A percentile compares a stretch with the other conserved stretches of the same genome.
Evolutionary conservation across 139 green algal species (phyloP).

Genomic region (Edaphochlamys debaryana): DNA sequence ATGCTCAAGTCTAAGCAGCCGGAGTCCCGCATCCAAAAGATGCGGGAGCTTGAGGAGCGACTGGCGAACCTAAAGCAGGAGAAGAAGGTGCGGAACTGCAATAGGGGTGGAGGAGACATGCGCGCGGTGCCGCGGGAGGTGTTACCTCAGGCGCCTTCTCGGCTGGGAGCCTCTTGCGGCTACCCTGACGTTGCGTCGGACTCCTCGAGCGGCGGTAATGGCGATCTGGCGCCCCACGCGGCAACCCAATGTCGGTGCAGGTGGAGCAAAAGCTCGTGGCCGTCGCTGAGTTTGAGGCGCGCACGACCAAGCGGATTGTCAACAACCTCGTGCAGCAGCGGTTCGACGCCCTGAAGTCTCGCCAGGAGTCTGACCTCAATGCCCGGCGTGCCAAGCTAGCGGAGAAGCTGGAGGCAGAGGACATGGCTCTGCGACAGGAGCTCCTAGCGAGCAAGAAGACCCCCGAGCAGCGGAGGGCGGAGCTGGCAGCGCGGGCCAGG

Average conservation of each 20-base stretch:
- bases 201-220: too few species aligned
- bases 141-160: too few species aligned
- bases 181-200: neutral
- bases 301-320: conserved; percentile 37
- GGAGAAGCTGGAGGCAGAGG: conserved; percentile 80
- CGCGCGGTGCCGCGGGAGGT: neutral
- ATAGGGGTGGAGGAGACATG: neutral
- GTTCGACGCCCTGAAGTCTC: conserved; percentile 53
- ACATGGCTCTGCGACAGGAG: conserved; percentile 83
- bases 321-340: conserved; percentile 41
- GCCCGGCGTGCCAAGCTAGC: conserved; percentile 50
- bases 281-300: conserved; percentile 26
- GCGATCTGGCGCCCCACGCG: too few species aligned
- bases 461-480: conserved; percentile 62
- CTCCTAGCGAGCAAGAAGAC: conserved; percentile 65
- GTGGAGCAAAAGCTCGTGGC: conserved; percentile 18
- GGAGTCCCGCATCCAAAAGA: conserved; percentile 59
- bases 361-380: conserved; percentile 51
- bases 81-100: conserved; percentile 2
- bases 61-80: conserved; percentile 48
- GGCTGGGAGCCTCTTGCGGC: too few species aligned
- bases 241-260: neutral
- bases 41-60: conserved; percentile 60
- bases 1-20: too few species aligned
- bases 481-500: conserved; percentile 58